Base-by-base conservation (phyloP, 805 yeast species). In the Wickerhamiella bombiphila region DNA sequence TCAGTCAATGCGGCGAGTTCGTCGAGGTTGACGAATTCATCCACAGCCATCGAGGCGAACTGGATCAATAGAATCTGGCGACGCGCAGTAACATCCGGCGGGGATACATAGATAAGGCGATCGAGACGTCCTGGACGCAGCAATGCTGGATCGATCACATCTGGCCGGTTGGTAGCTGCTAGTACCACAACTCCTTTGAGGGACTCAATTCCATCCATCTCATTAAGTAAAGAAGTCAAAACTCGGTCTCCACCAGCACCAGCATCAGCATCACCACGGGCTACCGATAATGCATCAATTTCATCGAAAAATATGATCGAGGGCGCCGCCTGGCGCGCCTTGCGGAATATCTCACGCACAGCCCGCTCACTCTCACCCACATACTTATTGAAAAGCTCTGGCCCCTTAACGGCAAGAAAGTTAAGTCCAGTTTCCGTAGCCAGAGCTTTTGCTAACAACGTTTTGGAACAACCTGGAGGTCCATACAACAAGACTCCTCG, bases 381-480 rank as follows among this genome's bases (percentile, higher is more conserved):
- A 51, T 80, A 88, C 57, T 91, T 88, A 59, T 83, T 88, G 53
- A 88, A 79, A 24, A 88, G 72, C 57, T 88, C 98, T 0, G 98
- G 98, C 1, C 98, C 98, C 56, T 91, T 91, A 5, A 88, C 94
- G 0, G 97, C 94, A 37, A 88, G 57, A 56, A 88, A 88, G 51
- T 88, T 88, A 35, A 88, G 69, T 0, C 96, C 96, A 1, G 95
- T 79, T 58, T 88, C 98, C 0, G 94, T 80, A 0, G 97, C 97
- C 22, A 88, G 61, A 0, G 96, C 96, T 53, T 88, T 88, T 2
- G 96, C 97, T 0, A 94, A 82, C 43, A 88, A 59, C 0, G 98
- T 88, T 52, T 88, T 88, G 8, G 96, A 86, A 61, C 97, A 88
- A 13, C 98, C 98, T 0, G 98, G 97, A 1, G 99, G 99, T 0